Percentiles rank a stretch among this genome's conserved stretches.
Conservation (phyloP, 2,329 filamentous ascomycete genomes). For the Xylaria sp. region DNA sequence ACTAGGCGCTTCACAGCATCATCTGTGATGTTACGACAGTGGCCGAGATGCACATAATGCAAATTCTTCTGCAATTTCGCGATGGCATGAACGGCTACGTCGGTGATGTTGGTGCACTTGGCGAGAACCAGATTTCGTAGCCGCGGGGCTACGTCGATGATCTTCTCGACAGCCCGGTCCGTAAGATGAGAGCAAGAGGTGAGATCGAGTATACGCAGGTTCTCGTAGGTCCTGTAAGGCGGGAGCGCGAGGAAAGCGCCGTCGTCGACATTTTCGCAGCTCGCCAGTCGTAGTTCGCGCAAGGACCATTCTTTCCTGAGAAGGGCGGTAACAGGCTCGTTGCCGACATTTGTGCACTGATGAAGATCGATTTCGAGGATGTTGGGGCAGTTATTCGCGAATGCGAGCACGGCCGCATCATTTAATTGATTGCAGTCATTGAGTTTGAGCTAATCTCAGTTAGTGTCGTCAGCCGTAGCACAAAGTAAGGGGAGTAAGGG, state of each 20-base stretch:
- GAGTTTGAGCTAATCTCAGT: conserved; percentile 79
- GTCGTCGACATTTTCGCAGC: conserved; percentile 86
- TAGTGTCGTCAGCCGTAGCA: not conserved
- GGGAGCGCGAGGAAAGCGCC: conserved; percentile 86
- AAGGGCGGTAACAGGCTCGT: conserved; percentile 83
- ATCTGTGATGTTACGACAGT: conserved; percentile 92
- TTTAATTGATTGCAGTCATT: conserved; percentile 90
- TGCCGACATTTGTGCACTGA: conserved; percentile 82
- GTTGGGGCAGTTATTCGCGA: conserved; percentile 88
- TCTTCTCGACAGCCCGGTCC: conserved; percentile 87
- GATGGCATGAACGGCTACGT: conserved; percentile 86
- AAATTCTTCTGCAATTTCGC: conserved; percentile 92
- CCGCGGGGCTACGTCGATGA: conserved; percentile 85
- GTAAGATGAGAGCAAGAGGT: conserved; percentile 87
- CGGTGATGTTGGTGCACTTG: conserved; percentile 93
- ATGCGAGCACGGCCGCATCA: conserved; percentile 82
- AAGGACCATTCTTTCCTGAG: conserved; percentile 81
- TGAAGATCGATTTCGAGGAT: conserved; percentile 97
- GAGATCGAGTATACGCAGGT: conserved; percentile 90
- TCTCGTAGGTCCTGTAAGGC: conserved; percentile 76
- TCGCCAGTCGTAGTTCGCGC: conserved; percentile 88
- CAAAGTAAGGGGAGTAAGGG: conserved; percentile 3
- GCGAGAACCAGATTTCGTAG: conserved; percentile 92
- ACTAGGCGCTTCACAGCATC: conserved; percentile 86
- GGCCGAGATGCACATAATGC: conserved; percentile 94